Evolutionary conservation across 163 green algal genomes (phyloP), one percentile per base, ranked within the genome.

Genomic region (Prototheca stagnorum): DNA sequence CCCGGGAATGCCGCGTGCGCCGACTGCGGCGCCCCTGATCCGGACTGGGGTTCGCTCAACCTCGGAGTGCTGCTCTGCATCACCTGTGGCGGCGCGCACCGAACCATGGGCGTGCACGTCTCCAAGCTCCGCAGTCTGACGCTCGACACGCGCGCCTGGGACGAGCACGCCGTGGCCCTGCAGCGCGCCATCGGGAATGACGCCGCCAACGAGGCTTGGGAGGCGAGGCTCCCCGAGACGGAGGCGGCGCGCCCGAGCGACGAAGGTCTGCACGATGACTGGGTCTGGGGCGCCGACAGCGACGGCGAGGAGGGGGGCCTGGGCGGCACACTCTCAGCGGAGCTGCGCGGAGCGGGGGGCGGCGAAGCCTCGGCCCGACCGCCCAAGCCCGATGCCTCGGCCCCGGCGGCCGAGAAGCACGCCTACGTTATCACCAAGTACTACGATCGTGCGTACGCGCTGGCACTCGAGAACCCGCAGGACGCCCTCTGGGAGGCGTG

Each of bases 101-200:
- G 78, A 19, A 64, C 68, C 12, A 57, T 84, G n/a, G 78, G 78
- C 5, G 73, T 82, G 6, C 75, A 87, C 46, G 64, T 84, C 29
- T 77, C 64, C 26, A 65, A 86, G 72, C 76, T 88, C 25, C 62
- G 81, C 8, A 26, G 22, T 22, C 81, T 67, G 44, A 82, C 73
- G 0, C 61, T 92, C 26, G 81, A 92, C 64, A 73, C 80, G 9
- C 67, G 68, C 41, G 86, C 71, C 20, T 93, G 82, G 82, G 68
- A 86, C 21, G 74, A 75, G 15, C 64, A 74, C 41, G 79, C 90
- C 49, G 68, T 92, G 17, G 61, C 45, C 15, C 78, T 78, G 54
- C 84, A 89, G 72, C 62, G 59, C 3, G 28, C 22, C 15, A 70
- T 67, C 3, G 81, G 81, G 47, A 92, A 92, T 39, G 54, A 43